These are phyloP conservation scores for Brassica carinata DNA, from an alignment of 345 rosid genomes.

Conservation along the genomic window DNA sequence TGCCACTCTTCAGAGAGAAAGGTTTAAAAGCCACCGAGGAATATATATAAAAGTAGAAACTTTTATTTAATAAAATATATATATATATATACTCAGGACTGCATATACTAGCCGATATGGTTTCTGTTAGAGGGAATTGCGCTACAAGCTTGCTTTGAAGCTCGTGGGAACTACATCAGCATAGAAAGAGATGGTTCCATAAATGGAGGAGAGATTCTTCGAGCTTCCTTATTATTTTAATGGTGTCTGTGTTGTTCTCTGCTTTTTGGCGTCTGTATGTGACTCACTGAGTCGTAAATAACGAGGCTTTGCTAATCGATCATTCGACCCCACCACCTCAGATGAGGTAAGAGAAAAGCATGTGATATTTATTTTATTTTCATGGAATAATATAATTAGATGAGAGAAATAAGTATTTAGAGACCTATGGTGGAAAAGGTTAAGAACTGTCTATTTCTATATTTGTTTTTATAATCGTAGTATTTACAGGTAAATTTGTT, in stretches of 20 bases:
- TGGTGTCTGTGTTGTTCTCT: slow-evolving; percentile 4
- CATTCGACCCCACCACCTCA: slow-evolving; percentile 25
- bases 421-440: not conserved
- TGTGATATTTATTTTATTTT: not conserved
- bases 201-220: slow-evolving; percentile 25
- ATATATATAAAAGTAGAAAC: slow-evolving; percentile 20
- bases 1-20: too few relatives aligned
- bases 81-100: not conserved
- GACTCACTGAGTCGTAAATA: slow-evolving; percentile 5
- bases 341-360: slow-evolving; percentile 15
- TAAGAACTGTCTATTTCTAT: too few relatives aligned
- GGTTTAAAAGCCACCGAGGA: not conserved
- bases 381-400: not conserved
- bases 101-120: slow-evolving; percentile 4
- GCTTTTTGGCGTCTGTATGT: slow-evolving; percentile 18
- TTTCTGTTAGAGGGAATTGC: slow-evolving; percentile 24
- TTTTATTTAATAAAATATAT: not conserved
- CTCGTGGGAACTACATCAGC: slow-evolving; percentile 40
- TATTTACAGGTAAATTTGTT: not conserved
- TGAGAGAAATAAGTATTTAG: not conserved
- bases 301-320: slow-evolving; percentile 14
- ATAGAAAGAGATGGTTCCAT: slow-evolving; percentile 29
- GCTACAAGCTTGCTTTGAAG: slow-evolving; percentile 14
- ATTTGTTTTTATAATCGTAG: too few relatives aligned
- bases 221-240: not conserved